Percentiles rank a stretch among this genome's conserved stretches.
Evolutionary conservation across 1,284 basidiomycete species (phyloP).

Genomic region (Calocybe gambosa): DNA sequence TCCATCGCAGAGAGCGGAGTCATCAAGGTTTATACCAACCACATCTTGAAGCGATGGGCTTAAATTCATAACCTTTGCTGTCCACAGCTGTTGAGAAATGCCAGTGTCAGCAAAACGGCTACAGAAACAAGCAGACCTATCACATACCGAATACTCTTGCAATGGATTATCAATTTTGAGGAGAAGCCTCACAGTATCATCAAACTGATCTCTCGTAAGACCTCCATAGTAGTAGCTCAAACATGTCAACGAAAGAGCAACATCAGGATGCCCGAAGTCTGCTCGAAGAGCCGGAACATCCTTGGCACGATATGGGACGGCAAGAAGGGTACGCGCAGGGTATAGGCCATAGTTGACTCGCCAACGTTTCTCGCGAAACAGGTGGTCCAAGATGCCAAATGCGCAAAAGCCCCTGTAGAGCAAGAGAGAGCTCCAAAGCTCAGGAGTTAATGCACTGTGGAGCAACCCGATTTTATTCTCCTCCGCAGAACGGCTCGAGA

Average conservation of each 20-base stretch:
- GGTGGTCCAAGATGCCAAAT: slow-evolving; percentile 34
- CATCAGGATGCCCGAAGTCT: slow-evolving; percentile 53
- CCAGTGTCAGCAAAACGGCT: background rate
- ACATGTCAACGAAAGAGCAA: slow-evolving; percentile 42
- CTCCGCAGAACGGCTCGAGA: slow-evolving; percentile 13
- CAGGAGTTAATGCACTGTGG: slow-evolving; percentile 2
- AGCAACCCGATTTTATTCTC: background rate
- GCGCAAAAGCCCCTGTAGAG: slow-evolving; percentile 41
- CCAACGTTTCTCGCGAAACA: slow-evolving; percentile 39
- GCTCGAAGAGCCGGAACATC: slow-evolving; percentile 42
- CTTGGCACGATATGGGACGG: slow-evolving; percentile 50
- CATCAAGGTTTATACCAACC: slow-evolving; percentile 36
- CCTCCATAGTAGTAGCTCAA: slow-evolving; percentile 49
- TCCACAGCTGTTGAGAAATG: background rate
- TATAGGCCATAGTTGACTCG: slow-evolving; percentile 50
- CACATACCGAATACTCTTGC: slow-evolving; percentile 11
- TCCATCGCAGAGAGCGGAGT: slow-evolving; percentile 28
- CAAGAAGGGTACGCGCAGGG: slow-evolving; percentile 36
- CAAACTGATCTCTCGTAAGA: slow-evolving; percentile 34
- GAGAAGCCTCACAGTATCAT: slow-evolving; percentile 33
- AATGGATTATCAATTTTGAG: slow-evolving; percentile 39
- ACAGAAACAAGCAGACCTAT: slow-evolving; percentile 11
- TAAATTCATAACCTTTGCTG: slow-evolving; percentile 20
- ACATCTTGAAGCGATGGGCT: slow-evolving; percentile 22
- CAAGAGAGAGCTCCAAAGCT: background rate